Evolutionary conservation across 108 stramenopile species (phyloP).

Genomic region (Cyclotella cryptica): DNA sequence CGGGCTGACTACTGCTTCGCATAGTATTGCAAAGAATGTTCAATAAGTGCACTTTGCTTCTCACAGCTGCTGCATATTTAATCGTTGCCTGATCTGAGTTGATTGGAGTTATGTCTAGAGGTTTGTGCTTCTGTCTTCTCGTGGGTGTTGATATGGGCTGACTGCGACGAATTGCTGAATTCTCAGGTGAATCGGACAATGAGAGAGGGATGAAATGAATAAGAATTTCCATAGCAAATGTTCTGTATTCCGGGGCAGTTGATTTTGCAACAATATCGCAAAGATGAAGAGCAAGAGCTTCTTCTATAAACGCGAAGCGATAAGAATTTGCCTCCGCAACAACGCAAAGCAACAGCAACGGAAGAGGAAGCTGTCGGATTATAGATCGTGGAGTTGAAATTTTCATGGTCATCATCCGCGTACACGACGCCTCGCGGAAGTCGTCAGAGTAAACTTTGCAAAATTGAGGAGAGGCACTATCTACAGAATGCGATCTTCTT

Average conservation of each 20-base stretch:
- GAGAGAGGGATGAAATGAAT: slow-evolving; percentile 71
- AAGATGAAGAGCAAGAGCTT: slow-evolving; percentile 57
- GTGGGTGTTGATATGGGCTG: slow-evolving; percentile 34
- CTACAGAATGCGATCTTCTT: slow-evolving; percentile 19
- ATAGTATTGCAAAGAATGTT: slow-evolving; percentile 76
- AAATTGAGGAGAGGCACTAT: slow-evolving; percentile 42
- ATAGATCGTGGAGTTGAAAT: slow-evolving; percentile 57
- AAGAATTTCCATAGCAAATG: slow-evolving; percentile 79
- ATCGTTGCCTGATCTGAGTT: background rate
- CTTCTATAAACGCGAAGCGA: slow-evolving; percentile 61
- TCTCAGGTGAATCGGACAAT: slow-evolving; percentile 37
- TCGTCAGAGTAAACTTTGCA: slow-evolving; percentile 70
- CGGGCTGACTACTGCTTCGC: slow-evolving; percentile 44
- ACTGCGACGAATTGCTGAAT: slow-evolving; percentile 17
- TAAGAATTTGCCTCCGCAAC: slow-evolving; percentile 75
- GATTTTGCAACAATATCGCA: slow-evolving; percentile 65
- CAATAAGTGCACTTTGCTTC: slow-evolving; percentile 45
- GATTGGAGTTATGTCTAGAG: slow-evolving; percentile 35
- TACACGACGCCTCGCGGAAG: slow-evolving; percentile 45
- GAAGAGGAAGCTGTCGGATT: slow-evolving; percentile 65
- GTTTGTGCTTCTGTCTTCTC: slow-evolving; percentile 8
- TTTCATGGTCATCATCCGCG: slow-evolving; percentile 50
- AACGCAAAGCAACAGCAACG: slow-evolving; percentile 64
- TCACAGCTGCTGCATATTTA: background rate
- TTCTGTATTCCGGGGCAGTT: slow-evolving; percentile 51